A percentile compares a stretch with the other conserved stretches of the same genome.
Evolutionary conservation across 192 early-diverging fungal species (phyloP).

Genomic region (Coemansia sp.): DNA sequence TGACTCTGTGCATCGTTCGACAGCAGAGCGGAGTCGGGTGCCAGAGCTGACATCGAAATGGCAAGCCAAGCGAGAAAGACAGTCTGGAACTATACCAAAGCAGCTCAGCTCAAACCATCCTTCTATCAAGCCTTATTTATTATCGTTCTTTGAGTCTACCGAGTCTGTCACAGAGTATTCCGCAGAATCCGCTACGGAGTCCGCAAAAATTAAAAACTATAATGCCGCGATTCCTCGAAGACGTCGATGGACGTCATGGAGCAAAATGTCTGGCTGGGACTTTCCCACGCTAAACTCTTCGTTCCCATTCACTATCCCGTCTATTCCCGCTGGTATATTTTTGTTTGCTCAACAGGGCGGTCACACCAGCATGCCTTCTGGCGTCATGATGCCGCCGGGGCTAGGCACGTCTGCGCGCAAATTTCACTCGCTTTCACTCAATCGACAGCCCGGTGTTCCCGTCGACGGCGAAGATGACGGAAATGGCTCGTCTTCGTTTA

Average conservation of each 20-base stretch:
- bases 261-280: slow-evolving; percentile 28
- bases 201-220: not conserved
- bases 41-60: not conserved
- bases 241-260: slow-evolving; percentile 33
- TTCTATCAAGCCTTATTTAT: too few relatives aligned
- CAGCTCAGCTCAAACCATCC: too few relatives aligned
- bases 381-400: slow-evolving; percentile 45
- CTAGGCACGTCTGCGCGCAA: slow-evolving; percentile 49
- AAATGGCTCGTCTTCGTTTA: not conserved
- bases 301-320: slow-evolving; percentile 50
- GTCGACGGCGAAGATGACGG: slow-evolving; percentile 20
- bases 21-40: not conserved
- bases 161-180: not conserved
- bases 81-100: too few relatives aligned
- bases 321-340: slow-evolving; percentile 34
- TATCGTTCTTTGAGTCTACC: too few relatives aligned
- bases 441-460: slow-evolving; percentile 42
- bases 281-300: slow-evolving; percentile 51
- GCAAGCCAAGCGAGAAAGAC: not conserved
- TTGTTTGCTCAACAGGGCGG: slow-evolving; percentile 23
- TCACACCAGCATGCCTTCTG: slow-evolving; percentile 26
- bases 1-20: slow-evolving; percentile 4
- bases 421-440: slow-evolving; percentile 47
- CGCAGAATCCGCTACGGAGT: not conserved
- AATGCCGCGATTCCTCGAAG: slow-evolving; percentile 4